Base-by-base conservation (phyloP, 1,139 yeast genomes). In the Pneumocystis carinii region DNA sequence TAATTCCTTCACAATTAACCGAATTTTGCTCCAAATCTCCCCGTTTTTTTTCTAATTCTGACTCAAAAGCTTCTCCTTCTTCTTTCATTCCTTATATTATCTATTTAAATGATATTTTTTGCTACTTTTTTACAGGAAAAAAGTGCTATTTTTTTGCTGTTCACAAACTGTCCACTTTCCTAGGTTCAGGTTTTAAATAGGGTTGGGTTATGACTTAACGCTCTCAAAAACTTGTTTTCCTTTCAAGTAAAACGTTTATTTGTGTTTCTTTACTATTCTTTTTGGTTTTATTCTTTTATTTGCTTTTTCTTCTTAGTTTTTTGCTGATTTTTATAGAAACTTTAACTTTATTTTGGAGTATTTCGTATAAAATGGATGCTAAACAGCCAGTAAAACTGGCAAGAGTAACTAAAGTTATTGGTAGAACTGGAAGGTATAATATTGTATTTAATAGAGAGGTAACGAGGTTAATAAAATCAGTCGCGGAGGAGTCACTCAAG, bases 401-500 rank as follows among this genome's bases (percentile, higher is more conserved):
- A 79, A 90, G 90, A 84, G 97, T 92, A 78, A 90, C 88, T 83
- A 92, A 92, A 85, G 97, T 92, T 80, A 86, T 92, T 81, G 97
- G 97, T 79, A 90, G 55, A 3, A 48, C 55, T 12, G 55, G 55
- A 24, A 48, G 53, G 60, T 39, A 29, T 14, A 5, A 29, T 32
- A 27, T 14, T 17, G 4, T 14, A 35, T 39, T 14, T 8, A 27
- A n/a, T 60, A 97, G 83, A 90, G 97, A 85, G 97, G 97, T 78
- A 90, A 97, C 78, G 90, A 8, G 35, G 7, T 7, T 48, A 8
- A 48, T 12, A 10, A 24, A 24, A 19, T 12, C 4, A 48, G 55
- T 48, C 55, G 97, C 84, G 98, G 98, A 86, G 97, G 97, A 86
- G 98, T 92, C 81, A 92, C 97, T 81, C 98, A 92, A 83, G 97